These are phyloP conservation scores for Oxyria digyna DNA, from an alignment of 148 eudicot species.

Conservation along the genomic window DNA sequence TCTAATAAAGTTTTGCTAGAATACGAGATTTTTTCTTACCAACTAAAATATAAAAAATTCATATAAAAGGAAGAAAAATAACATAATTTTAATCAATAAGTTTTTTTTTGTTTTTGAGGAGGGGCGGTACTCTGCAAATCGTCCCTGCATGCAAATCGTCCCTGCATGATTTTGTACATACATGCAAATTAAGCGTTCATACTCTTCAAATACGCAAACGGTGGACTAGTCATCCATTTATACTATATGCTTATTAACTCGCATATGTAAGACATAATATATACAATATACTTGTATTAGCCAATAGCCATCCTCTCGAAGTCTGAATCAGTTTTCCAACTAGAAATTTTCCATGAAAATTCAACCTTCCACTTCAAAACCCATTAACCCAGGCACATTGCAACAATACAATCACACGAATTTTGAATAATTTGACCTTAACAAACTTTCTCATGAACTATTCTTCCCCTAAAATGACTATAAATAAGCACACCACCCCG, in stretches of 20 bases:
- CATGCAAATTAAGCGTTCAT: neutral
- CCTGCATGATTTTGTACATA: neutral
- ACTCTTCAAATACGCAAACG: neutral
- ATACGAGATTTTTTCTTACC: too few relatives aligned
- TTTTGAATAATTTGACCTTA: neutral
- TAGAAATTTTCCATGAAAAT: slow-evolving; percentile 5
- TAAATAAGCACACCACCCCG: neutral
- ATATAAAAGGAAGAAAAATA: too few relatives aligned
- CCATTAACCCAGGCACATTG: neutral
- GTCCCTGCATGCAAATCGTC: neutral
- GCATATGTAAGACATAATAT: too few relatives aligned
- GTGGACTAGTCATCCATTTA: neutral
- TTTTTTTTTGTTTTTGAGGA: too few relatives aligned
- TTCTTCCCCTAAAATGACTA: neutral
- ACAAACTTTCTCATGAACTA: neutral
- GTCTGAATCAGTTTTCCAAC: neutral
- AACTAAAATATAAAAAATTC: too few relatives aligned
- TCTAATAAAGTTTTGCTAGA: too few relatives aligned
- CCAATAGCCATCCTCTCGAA: neutral
- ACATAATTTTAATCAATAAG: too few relatives aligned
- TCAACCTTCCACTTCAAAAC: neutral
- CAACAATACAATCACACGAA: neutral
- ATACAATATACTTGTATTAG: too few relatives aligned
- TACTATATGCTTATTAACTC: neutral
- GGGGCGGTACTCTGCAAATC: too few relatives aligned